A percentile compares a stretch with the other conserved stretches of the same genome.
These are phyloP conservation scores for Diplodia scrobiculata DNA, from an alignment of 2,329 filamentous ascomycete species.

Conservation along the genomic window DNA sequence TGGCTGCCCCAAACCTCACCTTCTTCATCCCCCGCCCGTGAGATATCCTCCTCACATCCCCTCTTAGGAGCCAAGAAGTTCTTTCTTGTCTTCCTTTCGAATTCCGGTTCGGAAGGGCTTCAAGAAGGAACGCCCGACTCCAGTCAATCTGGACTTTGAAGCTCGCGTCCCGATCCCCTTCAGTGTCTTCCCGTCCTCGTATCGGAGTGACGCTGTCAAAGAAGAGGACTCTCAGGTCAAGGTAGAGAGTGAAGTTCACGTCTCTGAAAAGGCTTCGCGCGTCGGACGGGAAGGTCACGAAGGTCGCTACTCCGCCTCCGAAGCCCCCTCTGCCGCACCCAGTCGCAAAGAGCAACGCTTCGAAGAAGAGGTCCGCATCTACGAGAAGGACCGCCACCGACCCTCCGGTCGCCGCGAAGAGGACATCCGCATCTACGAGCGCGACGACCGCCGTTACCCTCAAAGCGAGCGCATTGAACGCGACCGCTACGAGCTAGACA, in stretches of 20 bases:
- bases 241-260: slow-evolving; percentile 86
- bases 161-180: slow-evolving; percentile 98
- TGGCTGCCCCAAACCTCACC: slow-evolving; percentile 35
- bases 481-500: slow-evolving; percentile 34
- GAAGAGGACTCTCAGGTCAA: slow-evolving; percentile 68
- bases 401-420: slow-evolving; percentile 50
- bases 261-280: slow-evolving; percentile 71
- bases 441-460: slow-evolving; percentile 19
- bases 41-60: slow-evolving; percentile 33
- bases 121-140: slow-evolving; percentile 75
- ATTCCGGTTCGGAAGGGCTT: slow-evolving; percentile 61
- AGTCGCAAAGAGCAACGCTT: slow-evolving; percentile 62
- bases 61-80: slow-evolving; percentile 50
- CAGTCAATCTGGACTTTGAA: slow-evolving; percentile 99
- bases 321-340: slow-evolving; percentile 50
- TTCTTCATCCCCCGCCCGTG: slow-evolving; percentile 19
- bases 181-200: slow-evolving; percentile 99
- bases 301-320: slow-evolving; percentile 63
- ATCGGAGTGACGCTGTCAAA: slow-evolving; percentile 70
- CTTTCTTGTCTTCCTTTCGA: slow-evolving; percentile 71
- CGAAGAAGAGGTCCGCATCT: slow-evolving; percentile 86
- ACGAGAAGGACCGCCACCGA: slow-evolving; percentile 75
- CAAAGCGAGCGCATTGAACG: slow-evolving; percentile 27
- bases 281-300: slow-evolving; percentile 98
- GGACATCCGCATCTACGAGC: slow-evolving; percentile 42